phyloP scores from a whole-genome alignment of 164 flowering plant genomes.

The Vitis riparia region DNA sequence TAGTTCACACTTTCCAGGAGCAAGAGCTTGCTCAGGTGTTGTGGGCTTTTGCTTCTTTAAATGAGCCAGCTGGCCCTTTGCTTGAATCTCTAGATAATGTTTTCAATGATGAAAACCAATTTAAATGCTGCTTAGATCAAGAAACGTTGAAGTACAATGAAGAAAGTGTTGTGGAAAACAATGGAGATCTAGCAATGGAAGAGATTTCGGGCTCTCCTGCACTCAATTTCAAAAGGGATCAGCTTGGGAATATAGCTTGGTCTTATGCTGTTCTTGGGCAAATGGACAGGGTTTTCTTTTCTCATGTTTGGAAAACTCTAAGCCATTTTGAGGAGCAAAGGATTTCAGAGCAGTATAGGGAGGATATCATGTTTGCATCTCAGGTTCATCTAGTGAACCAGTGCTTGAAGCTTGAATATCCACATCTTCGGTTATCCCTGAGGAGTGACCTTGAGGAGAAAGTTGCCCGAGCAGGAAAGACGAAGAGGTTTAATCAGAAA shows the following conservation, averaged over 20 bases:
- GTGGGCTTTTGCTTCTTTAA: constrained; percentile 95
- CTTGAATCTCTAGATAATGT: constrained; percentile 65
- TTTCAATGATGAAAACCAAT: constrained; percentile 38
- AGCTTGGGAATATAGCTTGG: constrained; percentile 93
- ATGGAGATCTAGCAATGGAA: constrained; percentile 20
- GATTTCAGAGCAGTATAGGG: constrained; percentile 76
- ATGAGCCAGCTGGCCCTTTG: constrained; percentile 71
- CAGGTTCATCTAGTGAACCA: constrained; percentile 80
- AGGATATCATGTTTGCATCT: constrained; percentile 90
- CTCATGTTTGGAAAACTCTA: constrained; percentile 68
- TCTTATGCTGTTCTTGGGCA: constrained; percentile 93
- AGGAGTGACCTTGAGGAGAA: constrained; percentile 61
- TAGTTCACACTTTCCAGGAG: constrained; percentile 64
- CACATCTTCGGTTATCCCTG: constrained; percentile 61
- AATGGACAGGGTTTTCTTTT: constrained; percentile 68
- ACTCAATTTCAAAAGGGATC: constrained; percentile 67
- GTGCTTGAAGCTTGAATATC: constrained; percentile 81
- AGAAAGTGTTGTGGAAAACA: constrained; percentile 14
- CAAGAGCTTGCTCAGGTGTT: constrained; percentile 90
- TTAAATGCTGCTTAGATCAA: constrained; percentile 33
- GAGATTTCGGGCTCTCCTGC: constrained; percentile 25
- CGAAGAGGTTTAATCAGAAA: constrained; percentile 86
- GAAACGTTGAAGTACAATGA: constrained; percentile 15
- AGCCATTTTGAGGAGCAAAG: constrained; percentile 67
- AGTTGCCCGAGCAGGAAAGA: constrained; percentile 64